Base-by-base conservation (phyloP, 2,329 filamentous ascomycete genomes). In the Pyricularia sp. region DNA sequence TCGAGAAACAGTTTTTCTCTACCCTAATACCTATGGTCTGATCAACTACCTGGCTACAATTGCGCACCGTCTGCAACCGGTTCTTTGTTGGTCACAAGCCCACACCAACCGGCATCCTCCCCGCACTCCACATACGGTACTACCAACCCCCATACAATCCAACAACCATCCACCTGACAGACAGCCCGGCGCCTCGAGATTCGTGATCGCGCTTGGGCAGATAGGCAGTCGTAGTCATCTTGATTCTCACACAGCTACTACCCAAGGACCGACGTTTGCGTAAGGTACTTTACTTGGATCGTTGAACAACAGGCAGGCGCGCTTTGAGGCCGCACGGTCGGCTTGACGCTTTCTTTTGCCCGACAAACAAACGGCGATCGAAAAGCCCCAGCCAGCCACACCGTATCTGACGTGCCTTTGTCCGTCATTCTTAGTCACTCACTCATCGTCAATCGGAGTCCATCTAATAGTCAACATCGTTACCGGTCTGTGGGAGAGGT, bases 51-150 rank as follows among this genome's bases (percentile, higher is more conserved):
- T 36, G 14, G 4, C 11, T 50, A 50, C 42, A 50, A 20, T 50
- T 11, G 42, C 20, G 42, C 42, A 50, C 23, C 23, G 58, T 61
- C 58, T 26, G 58, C 58, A 61, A 61, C 58, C 58, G 58, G 58
- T 61, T 61, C 58, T 61, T 61, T 26, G 58, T 61, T 61, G 58
- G 58, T 61, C 58, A 61, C 58, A 61, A 23, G 58, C 58, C 58
- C 58, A 26, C 58, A 61, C n/a, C 25, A 23, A 61, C 58, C 58
- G 58, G 58, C 58, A 61, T 61, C 58, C 23, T 26, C 58, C 58
- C 58, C 58, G 58, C 58, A 61, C 58, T 61, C 58, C 58, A 61
- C 58, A 61, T 61, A 17, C 9, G 58, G 58, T 61, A 26, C 25
- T 61, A 26, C 58, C 58, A 61, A 25, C 58, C 25, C n/a, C 58